phyloP scores from a whole-genome alignment of 257 asterid species.

The Hygrophila difformis region DNA sequence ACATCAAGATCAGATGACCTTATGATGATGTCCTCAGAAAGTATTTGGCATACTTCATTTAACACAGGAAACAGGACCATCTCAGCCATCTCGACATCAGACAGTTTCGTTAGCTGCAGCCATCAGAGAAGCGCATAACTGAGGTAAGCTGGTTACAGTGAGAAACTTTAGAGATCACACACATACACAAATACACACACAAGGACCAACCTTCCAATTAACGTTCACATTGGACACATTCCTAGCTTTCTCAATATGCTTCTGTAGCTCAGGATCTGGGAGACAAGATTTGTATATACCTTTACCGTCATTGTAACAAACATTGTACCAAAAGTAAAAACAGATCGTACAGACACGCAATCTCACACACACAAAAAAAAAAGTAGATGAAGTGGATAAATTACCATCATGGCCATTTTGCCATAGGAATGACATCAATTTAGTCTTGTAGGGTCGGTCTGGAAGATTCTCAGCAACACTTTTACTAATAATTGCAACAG shows the following conservation, averaged over 20 bases:
- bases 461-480: conserved; percentile 15
- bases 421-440: conserved; percentile 21
- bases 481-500: conserved; percentile 15
- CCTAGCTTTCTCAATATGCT: conserved; percentile 68
- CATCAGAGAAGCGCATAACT: background rate
- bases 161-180: too few relatives aligned
- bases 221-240: conserved; percentile 57
- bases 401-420: conserved; percentile 25
- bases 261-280: conserved; percentile 84
- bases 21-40: conserved; percentile 81
- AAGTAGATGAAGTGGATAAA: background rate
- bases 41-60: conserved; percentile 92
- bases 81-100: conserved; percentile 84
- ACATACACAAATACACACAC: conserved; percentile 3
- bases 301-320: conserved; percentile 18
- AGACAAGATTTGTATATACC: conserved; percentile 31
- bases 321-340: conserved; percentile 20
- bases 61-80: conserved; percentile 92
- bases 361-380: background rate
- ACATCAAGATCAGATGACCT: conserved; percentile 93
- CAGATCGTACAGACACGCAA: too few relatives aligned
- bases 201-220: conserved; percentile 17
- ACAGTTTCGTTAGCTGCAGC: conserved; percentile 45
- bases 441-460: conserved; percentile 19
- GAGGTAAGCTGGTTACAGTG: too few relatives aligned